phyloP scores from a whole-genome alignment of 2,329 filamentous ascomycete genomes.

The Trichoderma atrobrunneum region DNA sequence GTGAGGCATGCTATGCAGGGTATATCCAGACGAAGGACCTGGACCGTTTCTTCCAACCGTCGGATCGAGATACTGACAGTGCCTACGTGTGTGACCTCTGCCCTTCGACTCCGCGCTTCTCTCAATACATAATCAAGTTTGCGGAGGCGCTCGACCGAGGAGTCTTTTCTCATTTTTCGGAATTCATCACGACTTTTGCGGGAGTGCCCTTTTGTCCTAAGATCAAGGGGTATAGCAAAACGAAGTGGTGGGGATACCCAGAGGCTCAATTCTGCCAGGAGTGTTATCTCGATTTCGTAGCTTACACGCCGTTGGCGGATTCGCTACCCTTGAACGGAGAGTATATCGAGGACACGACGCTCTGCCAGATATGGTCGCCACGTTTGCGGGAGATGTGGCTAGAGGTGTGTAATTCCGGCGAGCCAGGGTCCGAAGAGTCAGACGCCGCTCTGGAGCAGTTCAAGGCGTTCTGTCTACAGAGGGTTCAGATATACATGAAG shows the following conservation, averaged over 20 bases:
- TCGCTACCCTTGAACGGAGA: slow-evolving; percentile 28
- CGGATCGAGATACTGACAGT: slow-evolving; percentile 19
- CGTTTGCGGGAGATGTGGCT: slow-evolving; percentile 38
- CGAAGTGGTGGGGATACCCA: slow-evolving; percentile 36
- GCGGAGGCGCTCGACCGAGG: slow-evolving; percentile 32
- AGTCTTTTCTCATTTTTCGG: slow-evolving; percentile 30
- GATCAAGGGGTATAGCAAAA: slow-evolving; percentile 24
- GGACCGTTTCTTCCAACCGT: slow-evolving; percentile 29
- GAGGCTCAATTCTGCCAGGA: slow-evolving; percentile 34
- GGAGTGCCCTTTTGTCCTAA: slow-evolving; percentile 29
- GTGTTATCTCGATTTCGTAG: slow-evolving; percentile 34
- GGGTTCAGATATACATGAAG: not conserved
- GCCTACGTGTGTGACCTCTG: slow-evolving; percentile 33
- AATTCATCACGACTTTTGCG: slow-evolving; percentile 31
- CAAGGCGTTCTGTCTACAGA: not conserved
- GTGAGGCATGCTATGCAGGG: slow-evolving; percentile 35
- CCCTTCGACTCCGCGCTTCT: slow-evolving; percentile 26
- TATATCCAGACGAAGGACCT: slow-evolving; percentile 29
- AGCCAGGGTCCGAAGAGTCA: slow-evolving; percentile 26
- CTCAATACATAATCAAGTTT: slow-evolving; percentile 26
- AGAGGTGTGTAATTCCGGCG: slow-evolving; percentile 28
- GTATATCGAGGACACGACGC: slow-evolving; percentile 25
- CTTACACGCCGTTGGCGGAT: slow-evolving; percentile 27
- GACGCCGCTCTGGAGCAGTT: slow-evolving; percentile 27
- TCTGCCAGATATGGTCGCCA: slow-evolving; percentile 39